Evolutionary conservation across 2,329 filamentous ascomycete genomes (phyloP), one percentile per base, ranked within the genome.

Genomic region (Pseudohalonectria lignicola): DNA sequence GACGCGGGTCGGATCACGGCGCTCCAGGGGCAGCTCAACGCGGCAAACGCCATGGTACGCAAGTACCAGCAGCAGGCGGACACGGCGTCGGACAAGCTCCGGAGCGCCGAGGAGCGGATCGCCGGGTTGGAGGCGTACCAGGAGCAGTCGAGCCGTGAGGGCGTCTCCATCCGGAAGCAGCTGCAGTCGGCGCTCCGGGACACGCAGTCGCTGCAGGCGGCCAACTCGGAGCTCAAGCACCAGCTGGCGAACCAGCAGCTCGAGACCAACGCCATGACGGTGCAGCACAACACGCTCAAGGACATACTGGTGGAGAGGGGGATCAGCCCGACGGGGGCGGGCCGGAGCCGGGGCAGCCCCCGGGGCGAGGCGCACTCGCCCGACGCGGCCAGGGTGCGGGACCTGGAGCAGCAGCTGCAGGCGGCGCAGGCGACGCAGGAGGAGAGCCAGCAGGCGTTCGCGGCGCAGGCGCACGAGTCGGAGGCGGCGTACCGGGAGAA

Each of bases 61-160:
- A 86, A 86, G 52, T 94, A 94, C 49, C 87, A 95, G 56, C 72
- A 81, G 43, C 88, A 93, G 42, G 90, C 88, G 1, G 86, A 98
- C 56, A 64, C 71, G 19, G 87, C 88, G 3, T 82, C 86, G 0
- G 87, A 95, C 53, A 93, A 88, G 55, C 69, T 98, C 38, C 82
- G 92, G 38, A 82, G 82, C 41, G 92, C 92, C 4, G 93, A 98
- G 61, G 93, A 96, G 63, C 80, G 92, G 31, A 96, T 98, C 56
- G 93, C 92, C 5, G 92, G 92, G 6, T 72, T 98, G 4, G 92
- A 98, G 58, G 86, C 87, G 20, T 96, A 96, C 57, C 92, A 98
- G 61, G 92, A 98, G 55, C 92, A 98, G 60, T 83, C 88, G 4
- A 96, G 88, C 59, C 77, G 92, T 32, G 93, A 98, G 59, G 87